Evolutionary conservation across 177 flowering plant species (phyloP).

Genomic region (Vitis hybrid): DNA sequence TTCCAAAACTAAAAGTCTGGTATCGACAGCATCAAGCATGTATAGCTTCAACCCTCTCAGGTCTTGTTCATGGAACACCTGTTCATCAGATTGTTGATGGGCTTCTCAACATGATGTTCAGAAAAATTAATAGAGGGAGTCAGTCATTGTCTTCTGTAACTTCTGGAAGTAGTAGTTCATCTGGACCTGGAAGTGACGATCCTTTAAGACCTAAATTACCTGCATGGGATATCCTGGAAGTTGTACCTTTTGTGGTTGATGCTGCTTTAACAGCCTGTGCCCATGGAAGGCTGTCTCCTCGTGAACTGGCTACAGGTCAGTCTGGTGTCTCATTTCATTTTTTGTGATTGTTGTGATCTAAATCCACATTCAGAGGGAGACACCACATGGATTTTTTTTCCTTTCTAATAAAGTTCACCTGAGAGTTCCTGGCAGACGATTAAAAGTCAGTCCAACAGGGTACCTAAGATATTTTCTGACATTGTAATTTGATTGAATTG

Average conservation of each 20-base stretch:
- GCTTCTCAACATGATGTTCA: constrained; percentile 84
- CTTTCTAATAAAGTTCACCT: not conserved
- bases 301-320: constrained; percentile 95
- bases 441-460: too few species aligned
- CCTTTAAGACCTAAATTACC: constrained; percentile 69
- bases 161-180: constrained; percentile 82
- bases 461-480: too few species aligned
- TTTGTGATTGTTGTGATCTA: not conserved
- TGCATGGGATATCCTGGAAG: constrained; percentile 98
- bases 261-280: constrained; percentile 97
- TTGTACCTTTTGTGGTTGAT: constrained; percentile 93
- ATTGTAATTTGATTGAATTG: too few species aligned
- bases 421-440: not conserved
- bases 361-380: not conserved
- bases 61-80: constrained; percentile 82
- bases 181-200: constrained; percentile 80
- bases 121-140: constrained; percentile 61
- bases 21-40: constrained; percentile 94
- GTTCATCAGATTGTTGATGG: constrained; percentile 83
- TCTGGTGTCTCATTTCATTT: constrained; percentile 7
- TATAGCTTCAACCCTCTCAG: constrained; percentile 86
- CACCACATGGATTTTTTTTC: not conserved
- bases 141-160: constrained; percentile 54
- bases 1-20: constrained; percentile 90
- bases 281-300: constrained; percentile 87